Conservation (phyloP, 768 basidiomycete species). For the Leucocoprinus leucothites region DNA sequence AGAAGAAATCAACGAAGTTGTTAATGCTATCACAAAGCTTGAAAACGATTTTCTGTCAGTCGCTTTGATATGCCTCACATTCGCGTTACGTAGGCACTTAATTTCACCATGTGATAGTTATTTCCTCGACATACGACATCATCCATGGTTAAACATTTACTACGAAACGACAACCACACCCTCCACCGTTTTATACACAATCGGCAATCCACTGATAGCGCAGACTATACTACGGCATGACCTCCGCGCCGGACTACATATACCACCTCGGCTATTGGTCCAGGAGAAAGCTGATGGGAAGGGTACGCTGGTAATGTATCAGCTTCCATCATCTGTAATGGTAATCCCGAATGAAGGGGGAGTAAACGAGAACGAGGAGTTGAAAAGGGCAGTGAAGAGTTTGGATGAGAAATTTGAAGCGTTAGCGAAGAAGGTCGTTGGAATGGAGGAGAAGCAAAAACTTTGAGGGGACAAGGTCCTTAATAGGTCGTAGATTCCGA, state of each 20-base stretch:
- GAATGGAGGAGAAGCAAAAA: slow-evolving; percentile 16
- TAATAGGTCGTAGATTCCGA: neutral
- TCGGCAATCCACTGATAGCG: slow-evolving; percentile 52
- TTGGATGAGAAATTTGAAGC: slow-evolving; percentile 44
- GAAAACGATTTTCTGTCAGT: slow-evolving; percentile 43
- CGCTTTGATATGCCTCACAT: neutral
- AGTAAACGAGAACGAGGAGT: slow-evolving; percentile 17
- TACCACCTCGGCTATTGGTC: slow-evolving; percentile 46
- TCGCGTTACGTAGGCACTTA: neutral
- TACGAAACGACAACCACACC: slow-evolving; percentile 23
- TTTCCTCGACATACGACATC: slow-evolving; percentile 35
- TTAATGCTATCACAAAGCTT: slow-evolving; percentile 25
- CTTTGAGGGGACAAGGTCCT: slow-evolving; percentile 16
- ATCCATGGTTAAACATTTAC: slow-evolving; percentile 33
- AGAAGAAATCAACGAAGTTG: slow-evolving; percentile 32
- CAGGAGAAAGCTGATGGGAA: slow-evolving; percentile 32
- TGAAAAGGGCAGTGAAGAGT: slow-evolving; percentile 29
- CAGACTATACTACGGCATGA: slow-evolving; percentile 41
- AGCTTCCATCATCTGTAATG: slow-evolving; percentile 47
- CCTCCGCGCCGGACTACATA: slow-evolving; percentile 34
- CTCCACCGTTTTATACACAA: slow-evolving; percentile 36
- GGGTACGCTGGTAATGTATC: slow-evolving; percentile 43
- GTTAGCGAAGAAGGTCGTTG: slow-evolving; percentile 33
- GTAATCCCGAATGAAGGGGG: slow-evolving; percentile 17
- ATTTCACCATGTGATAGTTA: slow-evolving; percentile 31